Evolutionary conservation across 306 rosid species (phyloP), one percentile per base, ranked within the genome.

Genomic region (Sechiopsis laciniata): DNA sequence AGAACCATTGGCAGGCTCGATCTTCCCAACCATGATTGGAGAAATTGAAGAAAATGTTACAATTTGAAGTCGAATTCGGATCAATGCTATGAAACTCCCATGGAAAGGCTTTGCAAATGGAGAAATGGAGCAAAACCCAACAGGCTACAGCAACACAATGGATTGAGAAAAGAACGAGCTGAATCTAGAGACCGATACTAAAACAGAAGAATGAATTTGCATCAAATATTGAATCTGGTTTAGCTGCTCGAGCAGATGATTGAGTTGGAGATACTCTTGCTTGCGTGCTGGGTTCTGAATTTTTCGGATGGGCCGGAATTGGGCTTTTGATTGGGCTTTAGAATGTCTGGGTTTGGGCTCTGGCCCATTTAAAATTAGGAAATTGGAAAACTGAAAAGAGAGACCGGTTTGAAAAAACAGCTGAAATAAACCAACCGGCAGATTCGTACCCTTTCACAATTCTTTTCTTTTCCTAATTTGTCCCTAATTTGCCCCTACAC

Each of bases 1-100:
- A 55, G 63, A 46, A 52, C 71, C 83, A 32, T 73, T 78, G 48
- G 75, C 70, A 24, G 83, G 79, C 8, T 83, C 87, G 16, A 75
- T 14, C 67, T 79, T 85, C 66, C 85, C 85, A 55, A 42, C 85
- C 85, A 85, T 83, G 71, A n/a, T 65, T 64, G 68, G 54, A 48
- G 42, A 20, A 8, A 55, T 22, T 63, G 26, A 46, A 20, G 26
- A 13, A 46, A 60, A 46, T n/a, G 46, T 5, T 19, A 48, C 15
- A 16, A 74, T 51, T 48, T 21, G 4, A 42, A 68, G 17, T 48
- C 57, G 40, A n/a, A 59, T 45, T 17, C 42, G 57, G 40, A 40
- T 73, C 76, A 73, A 57, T 55, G 8, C 16, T 45, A 15, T 16
- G 19, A 8, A 57, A 11, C 42, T 42, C 26, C 68, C 67, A 74